phyloP scores from a whole-genome alignment of 345 rosid species.

The Salix viminalis region DNA sequence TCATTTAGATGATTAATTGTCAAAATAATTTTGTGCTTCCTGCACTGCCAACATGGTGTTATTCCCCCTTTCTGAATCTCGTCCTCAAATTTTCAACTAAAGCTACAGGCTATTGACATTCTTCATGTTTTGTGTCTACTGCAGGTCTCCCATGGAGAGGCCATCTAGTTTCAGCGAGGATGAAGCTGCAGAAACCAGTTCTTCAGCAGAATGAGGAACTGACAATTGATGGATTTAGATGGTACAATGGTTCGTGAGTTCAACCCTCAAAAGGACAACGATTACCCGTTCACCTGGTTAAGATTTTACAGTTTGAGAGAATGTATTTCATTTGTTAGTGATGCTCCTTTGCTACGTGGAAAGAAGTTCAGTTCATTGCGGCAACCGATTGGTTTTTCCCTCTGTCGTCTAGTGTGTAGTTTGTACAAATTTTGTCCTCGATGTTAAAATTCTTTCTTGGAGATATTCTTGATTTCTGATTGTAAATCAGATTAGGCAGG shows the following conservation, averaged over 20 bases:
- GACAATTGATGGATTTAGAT: constrained; percentile 1
- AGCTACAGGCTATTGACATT: neutral
- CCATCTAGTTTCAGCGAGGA: constrained; percentile 67
- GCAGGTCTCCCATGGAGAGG: constrained; percentile 46
- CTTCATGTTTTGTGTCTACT: constrained; percentile 12
- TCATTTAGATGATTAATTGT: neutral
- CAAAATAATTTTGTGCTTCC: neutral
- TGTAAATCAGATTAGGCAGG: constrained; percentile 1
- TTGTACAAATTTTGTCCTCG: constrained; percentile 14
- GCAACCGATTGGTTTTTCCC: neutral
- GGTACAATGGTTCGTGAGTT: neutral
- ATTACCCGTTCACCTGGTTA: neutral
- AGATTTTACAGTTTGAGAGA: constrained; percentile 5
- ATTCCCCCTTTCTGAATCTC: neutral
- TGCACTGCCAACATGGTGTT: neutral
- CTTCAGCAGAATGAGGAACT: constrained; percentile 38
- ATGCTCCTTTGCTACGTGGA: neutral
- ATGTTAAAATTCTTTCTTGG: neutral
- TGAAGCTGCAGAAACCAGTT: constrained; percentile 59
- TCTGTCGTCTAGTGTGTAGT: constrained; percentile 17
- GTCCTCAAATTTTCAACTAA: neutral
- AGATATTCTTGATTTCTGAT: neutral
- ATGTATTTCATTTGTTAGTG: neutral
- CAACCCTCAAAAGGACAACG: neutral
- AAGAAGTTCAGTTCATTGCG: constrained; percentile 1